These are phyloP conservation scores for Millerago galiae DNA, from an alignment of 805 yeast genomes.

Conservation along the genomic window DNA sequence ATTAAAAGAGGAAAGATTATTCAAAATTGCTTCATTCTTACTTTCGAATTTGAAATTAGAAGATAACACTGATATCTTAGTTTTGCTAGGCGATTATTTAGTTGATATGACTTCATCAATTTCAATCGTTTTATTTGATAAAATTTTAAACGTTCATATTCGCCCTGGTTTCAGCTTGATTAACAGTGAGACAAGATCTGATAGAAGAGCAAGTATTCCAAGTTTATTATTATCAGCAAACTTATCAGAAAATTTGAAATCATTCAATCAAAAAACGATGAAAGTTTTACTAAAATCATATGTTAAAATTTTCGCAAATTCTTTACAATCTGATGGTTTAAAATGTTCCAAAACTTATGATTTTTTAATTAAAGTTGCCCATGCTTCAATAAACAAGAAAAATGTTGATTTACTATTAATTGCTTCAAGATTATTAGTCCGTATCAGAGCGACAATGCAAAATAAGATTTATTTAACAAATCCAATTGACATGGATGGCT, in stretches of 20 bases:
- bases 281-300: slow-evolving; percentile 16
- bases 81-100: slow-evolving; percentile 25
- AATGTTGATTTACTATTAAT: slow-evolving; percentile 36
- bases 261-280: slow-evolving; percentile 13
- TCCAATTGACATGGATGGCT: slow-evolving; percentile 59
- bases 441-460: slow-evolving; percentile 45
- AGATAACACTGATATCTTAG: slow-evolving; percentile 25
- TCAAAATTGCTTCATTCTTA: slow-evolving; percentile 10
- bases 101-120: slow-evolving; percentile 15
- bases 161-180: slow-evolving; percentile 16
- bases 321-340: slow-evolving; percentile 20
- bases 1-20: slow-evolving; percentile 9
- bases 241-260: neutral
- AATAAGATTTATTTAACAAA: slow-evolving; percentile 41
- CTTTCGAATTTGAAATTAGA: slow-evolving; percentile 14
- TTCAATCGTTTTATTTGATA: slow-evolving; percentile 11
- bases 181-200: slow-evolving; percentile 1
- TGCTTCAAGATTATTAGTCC: slow-evolving; percentile 43
- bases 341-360: slow-evolving; percentile 24
- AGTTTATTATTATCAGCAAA: slow-evolving; percentile 8
- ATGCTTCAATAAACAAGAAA: slow-evolving; percentile 29
- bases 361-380: slow-evolving; percentile 26
- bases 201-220: slow-evolving; percentile 24
- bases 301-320: slow-evolving; percentile 24
- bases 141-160: slow-evolving; percentile 20